These are phyloP conservation scores for Talaromyces verruculosus DNA, from an alignment of 2,329 filamentous ascomycete genomes.

Conservation along the genomic window DNA sequence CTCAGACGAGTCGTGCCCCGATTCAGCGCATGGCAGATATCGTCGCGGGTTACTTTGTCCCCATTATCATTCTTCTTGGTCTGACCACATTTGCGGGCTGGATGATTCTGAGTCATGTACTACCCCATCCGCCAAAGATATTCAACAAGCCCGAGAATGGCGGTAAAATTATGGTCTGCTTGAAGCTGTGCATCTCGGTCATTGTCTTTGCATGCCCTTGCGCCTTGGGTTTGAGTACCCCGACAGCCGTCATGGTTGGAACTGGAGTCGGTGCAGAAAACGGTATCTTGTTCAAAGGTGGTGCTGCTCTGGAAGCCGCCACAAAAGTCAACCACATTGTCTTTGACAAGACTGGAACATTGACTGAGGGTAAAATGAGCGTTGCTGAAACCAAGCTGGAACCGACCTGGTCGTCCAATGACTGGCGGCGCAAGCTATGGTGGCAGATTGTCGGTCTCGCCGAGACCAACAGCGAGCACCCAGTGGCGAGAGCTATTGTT, in stretches of 20 bases:
- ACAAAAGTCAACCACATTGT: conserved; percentile 89
- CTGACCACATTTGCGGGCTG: conserved; percentile 81
- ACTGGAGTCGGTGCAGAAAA: conserved; percentile 95
- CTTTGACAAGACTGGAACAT: conserved; percentile 92
- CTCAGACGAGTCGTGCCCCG: conserved; percentile 88
- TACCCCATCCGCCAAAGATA: conserved; percentile 81
- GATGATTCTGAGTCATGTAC: conserved; percentile 90
- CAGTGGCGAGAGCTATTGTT: conserved; percentile 86
- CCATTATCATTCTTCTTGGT: conserved; percentile 80
- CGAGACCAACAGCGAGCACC: conserved; percentile 94
- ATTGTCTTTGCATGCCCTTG: conserved; percentile 98
- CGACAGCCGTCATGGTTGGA: conserved; percentile 97
- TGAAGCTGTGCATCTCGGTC: conserved; percentile 96
- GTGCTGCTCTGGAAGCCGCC: conserved; percentile 83
- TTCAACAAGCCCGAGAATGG: conserved; percentile 79
- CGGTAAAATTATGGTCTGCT: conserved; percentile 91
- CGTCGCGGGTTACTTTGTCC: conserved; percentile 91
- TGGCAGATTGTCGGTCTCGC: conserved; percentile 96
- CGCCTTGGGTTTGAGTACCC: conserved; percentile 90
- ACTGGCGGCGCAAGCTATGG: conserved; percentile 74
- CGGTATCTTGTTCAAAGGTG: conserved; percentile 96
- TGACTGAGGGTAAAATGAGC: conserved; percentile 94
- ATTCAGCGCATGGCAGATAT: conserved; percentile 91
- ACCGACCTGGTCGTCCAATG: conserved; percentile 66
- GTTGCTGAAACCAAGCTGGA: conserved; percentile 71